These are phyloP conservation scores for Cicer arietinum DNA, from an alignment of 306 rosid genomes.

Conservation along the genomic window DNA sequence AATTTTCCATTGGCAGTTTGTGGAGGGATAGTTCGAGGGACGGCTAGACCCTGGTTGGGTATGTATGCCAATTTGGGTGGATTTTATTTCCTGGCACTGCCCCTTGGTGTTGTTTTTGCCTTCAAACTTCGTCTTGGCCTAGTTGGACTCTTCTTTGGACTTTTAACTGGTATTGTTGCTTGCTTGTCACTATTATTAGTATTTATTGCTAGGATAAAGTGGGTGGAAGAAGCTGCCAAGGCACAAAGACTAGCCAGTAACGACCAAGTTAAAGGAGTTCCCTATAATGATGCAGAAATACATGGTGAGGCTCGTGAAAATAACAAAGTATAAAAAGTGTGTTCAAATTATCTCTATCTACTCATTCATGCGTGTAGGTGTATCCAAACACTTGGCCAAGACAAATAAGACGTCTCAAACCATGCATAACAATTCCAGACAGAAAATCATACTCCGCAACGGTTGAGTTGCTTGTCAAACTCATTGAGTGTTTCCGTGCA, in stretches of 20 bases:
- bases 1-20: conserved; percentile 81
- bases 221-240: conserved; percentile 69
- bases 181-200: conserved; percentile 60
- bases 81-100: conserved; percentile 80
- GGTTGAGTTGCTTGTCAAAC: conserved; percentile 4
- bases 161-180: conserved; percentile 55
- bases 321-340: conserved; percentile 25
- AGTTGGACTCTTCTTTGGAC: conserved; percentile 69
- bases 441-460: background rate
- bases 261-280: conserved; percentile 22
- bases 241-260: conserved; percentile 55
- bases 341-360: background rate
- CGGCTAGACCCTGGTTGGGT: conserved; percentile 78
- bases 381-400: background rate
- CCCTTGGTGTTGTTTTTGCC: conserved; percentile 66
- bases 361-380: conserved; percentile 2
- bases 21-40: conserved; percentile 85
- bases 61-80: conserved; percentile 79
- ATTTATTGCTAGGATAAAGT: conserved; percentile 67
- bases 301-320: conserved; percentile 33
- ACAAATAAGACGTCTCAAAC: conserved; percentile 14
- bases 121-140: conserved; percentile 72
- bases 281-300: conserved; percentile 36
- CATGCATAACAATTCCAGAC: conserved; percentile 3
- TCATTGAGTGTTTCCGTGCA: background rate